Evolutionary conservation across 139 green algal species (phyloP).

Genomic region (Protoeuglena noctilucae): DNA sequence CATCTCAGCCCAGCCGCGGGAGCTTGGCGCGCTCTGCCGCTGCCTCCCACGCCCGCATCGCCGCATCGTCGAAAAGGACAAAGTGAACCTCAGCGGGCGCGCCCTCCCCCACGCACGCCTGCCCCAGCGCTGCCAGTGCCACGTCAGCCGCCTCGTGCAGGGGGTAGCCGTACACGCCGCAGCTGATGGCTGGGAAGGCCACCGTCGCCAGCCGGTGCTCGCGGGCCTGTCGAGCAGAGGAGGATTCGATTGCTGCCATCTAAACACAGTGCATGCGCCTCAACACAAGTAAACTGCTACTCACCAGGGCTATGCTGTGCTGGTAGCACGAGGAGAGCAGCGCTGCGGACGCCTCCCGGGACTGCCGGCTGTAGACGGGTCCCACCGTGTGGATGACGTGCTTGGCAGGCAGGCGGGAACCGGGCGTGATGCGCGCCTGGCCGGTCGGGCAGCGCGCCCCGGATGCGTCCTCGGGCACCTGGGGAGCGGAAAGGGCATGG

Average conservation of each 20-base stretch:
- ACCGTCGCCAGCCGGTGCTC: conserved; percentile 33
- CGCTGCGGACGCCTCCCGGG: conserved; percentile 23
- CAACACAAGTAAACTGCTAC: not conserved
- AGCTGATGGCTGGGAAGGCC: conserved; percentile 75
- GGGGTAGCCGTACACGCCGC: conserved; percentile 70
- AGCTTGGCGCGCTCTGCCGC: no score
- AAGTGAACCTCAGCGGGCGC: conserved; percentile 46
- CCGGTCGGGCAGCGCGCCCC: conserved; percentile 62
- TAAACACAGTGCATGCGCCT: not conserved
- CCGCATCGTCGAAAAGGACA: conserved; percentile 33
- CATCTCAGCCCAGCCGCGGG: no score
- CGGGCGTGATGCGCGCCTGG: conserved; percentile 38
- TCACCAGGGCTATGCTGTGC: conserved; percentile 1
- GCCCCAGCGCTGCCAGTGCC: conserved; percentile 14
- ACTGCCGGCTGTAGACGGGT: conserved; percentile 51
- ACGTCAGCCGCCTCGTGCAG: conserved; percentile 43
- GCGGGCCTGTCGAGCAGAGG: conserved; percentile 34
- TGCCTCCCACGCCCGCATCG: conserved; percentile 18
- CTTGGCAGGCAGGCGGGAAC: conserved; percentile 37
- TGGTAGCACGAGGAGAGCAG: conserved; percentile 48
- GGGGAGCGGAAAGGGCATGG: no score
- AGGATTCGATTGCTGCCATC: conserved; percentile 9
- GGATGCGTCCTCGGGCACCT: conserved; percentile 27
- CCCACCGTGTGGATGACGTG: conserved; percentile 88
- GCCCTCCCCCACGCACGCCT: conserved; percentile 22